Evolutionary conservation across 2,329 filamentous ascomycete genomes (phyloP).

Genomic region (Sarocladium oryzae): DNA sequence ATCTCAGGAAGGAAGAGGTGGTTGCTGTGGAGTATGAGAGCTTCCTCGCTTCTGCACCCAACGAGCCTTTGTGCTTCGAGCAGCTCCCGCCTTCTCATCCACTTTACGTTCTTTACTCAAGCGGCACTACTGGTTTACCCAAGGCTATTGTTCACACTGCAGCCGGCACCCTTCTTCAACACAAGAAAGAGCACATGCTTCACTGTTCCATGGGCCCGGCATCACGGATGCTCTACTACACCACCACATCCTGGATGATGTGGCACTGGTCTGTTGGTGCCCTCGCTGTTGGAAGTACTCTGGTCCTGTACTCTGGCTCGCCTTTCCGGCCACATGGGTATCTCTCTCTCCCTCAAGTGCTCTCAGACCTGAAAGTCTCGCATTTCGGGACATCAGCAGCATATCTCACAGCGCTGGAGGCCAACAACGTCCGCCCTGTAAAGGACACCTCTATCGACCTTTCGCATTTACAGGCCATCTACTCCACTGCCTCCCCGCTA

Average conservation of each 20-base stretch:
- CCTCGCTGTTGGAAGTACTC: conserved; percentile 72
- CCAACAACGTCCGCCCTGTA: conserved; percentile 57
- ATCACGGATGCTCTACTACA: conserved; percentile 85
- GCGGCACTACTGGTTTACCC: conserved; percentile 78
- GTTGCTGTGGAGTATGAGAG: conserved; percentile 36
- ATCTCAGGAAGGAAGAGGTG: conserved; percentile 32
- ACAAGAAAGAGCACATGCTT: conserved; percentile 92
- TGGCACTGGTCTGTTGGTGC: conserved; percentile 95
- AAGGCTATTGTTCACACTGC: conserved; percentile 95
- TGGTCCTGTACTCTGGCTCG: conserved; percentile 87
- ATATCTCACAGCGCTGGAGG: conserved; percentile 85
- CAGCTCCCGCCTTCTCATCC: conserved; percentile 81
- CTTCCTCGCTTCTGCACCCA: conserved; percentile 36
- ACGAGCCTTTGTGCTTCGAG: conserved; percentile 55
- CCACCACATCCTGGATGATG: conserved; percentile 98
- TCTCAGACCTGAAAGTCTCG: conserved; percentile 74
- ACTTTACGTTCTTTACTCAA: conserved; percentile 89
- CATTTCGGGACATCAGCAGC: conserved; percentile 95
- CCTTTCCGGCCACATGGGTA: conserved; percentile 77
- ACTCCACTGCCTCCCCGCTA: conserved; percentile 87
- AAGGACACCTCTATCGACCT: conserved; percentile 50
- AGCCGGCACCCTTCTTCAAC: conserved; percentile 83
- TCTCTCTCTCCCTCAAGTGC: conserved; percentile 73
- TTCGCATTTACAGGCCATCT: conserved; percentile 70
- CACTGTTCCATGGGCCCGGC: conserved; percentile 72